Percentiles rank a stretch among this genome's conserved stretches.
Evolutionary conservation across 106 monocot species (phyloP).

Genomic region (Iris macrosiphon): DNA sequence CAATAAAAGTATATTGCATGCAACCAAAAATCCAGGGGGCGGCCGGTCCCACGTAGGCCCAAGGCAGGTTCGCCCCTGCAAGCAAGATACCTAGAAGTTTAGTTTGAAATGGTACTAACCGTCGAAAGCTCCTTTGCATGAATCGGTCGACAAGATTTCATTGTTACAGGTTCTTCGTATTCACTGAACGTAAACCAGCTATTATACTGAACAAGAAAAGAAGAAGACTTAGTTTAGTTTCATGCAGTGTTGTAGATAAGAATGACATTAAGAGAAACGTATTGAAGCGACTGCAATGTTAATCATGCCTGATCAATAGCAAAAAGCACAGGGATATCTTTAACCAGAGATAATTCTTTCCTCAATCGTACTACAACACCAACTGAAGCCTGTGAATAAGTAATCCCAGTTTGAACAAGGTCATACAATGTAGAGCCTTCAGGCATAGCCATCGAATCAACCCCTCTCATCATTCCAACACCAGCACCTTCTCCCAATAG

Average conservation of each 20-base stretch:
- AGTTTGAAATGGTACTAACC: conserved; percentile 47
- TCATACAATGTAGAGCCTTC: conserved; percentile 74
- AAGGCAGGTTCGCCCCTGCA: no score
- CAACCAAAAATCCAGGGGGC: no score
- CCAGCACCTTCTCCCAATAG: conserved; percentile 90
- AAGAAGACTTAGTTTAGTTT: not conserved
- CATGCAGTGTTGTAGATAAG: not conserved
- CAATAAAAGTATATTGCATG: no score
- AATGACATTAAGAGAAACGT: not conserved
- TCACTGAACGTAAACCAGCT: conserved; percentile 98
- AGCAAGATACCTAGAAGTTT: no score
- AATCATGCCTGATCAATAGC: conserved; percentile 82
- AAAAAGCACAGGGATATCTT: conserved; percentile 88
- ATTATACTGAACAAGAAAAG: conserved; percentile 60
- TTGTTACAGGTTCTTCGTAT: conserved; percentile 74
- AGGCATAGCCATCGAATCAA: conserved; percentile 16
- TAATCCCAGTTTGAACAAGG: conserved; percentile 86
- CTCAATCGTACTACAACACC: conserved; percentile 84
- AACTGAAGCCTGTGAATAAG: conserved; percentile 69
- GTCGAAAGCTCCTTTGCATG: conserved; percentile 85
- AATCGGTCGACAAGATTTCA: conserved; percentile 62
- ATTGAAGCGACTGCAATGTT: not conserved
- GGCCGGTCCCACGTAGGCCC: no score
- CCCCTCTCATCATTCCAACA: conserved; percentile 43
- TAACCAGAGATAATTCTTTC: conserved; percentile 80